Conservation (phyloP, 352 stramenopile species). For the Halophytophthora batemanensis region DNA sequence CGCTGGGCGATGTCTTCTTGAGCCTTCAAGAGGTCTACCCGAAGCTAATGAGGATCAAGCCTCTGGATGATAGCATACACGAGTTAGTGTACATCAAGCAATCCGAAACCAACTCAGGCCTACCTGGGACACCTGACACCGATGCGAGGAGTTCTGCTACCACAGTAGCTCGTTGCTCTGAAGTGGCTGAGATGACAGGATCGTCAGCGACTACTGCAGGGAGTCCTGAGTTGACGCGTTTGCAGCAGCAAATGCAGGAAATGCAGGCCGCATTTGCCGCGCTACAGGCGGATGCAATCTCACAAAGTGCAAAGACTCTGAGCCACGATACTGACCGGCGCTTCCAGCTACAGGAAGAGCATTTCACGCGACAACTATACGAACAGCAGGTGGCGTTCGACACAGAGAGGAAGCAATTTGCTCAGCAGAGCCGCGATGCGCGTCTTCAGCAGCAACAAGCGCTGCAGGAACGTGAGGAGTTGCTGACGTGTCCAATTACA, state of each 20-base stretch:
- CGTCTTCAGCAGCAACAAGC: not conserved
- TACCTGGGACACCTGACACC: too few species aligned
- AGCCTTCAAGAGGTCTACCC: slow-evolving; percentile 9
- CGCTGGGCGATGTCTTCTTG: slow-evolving; percentile 19
- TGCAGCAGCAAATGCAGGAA: slow-evolving; percentile 19
- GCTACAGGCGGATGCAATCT: slow-evolving; percentile 17
- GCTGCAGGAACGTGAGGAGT: slow-evolving; percentile 7
- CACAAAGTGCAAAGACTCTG: too few species aligned
- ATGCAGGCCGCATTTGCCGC: slow-evolving; percentile 13
- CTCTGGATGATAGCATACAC: slow-evolving; percentile 14
- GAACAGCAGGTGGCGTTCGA: slow-evolving; percentile 1
- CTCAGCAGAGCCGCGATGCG: slow-evolving; percentile 3
- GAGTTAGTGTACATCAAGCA: slow-evolving; percentile 14
- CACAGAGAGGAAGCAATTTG: not conserved
- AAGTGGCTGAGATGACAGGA: too few species aligned
- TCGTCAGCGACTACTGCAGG: too few species aligned
- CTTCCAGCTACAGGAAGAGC: slow-evolving; percentile 13
- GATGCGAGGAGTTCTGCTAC: too few species aligned
- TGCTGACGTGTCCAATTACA: slow-evolving; percentile 10
- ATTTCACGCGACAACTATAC: slow-evolving; percentile 18
- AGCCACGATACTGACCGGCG: too few species aligned
- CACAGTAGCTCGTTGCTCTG: too few species aligned
- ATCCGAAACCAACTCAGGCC: too few species aligned
- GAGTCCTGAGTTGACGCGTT: too few species aligned
- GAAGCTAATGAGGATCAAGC: slow-evolving; percentile 11